Evolutionary conservation across 2,329 filamentous ascomycete species (phyloP).

Genomic region (Xylariaceae sp.): DNA sequence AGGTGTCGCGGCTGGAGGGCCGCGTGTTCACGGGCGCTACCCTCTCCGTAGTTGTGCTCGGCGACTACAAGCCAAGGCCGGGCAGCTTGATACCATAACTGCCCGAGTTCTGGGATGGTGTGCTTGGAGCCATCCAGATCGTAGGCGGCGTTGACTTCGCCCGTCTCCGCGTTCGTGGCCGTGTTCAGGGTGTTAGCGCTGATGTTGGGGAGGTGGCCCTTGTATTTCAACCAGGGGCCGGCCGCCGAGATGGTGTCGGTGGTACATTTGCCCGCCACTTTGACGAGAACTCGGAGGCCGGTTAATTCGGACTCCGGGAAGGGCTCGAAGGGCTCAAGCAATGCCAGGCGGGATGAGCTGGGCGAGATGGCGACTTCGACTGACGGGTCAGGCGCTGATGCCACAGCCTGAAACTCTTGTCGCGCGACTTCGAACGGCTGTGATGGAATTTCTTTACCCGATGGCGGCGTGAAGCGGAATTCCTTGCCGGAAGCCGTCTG

Average conservation of each 20-base stretch:
- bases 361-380: slow-evolving; percentile 74
- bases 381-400: slow-evolving; percentile 63
- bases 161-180: slow-evolving; percentile 84
- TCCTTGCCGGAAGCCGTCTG: slow-evolving; percentile 70
- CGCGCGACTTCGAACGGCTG: slow-evolving; percentile 67
- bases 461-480: slow-evolving; percentile 80
- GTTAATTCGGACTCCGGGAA: slow-evolving; percentile 74
- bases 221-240: slow-evolving; percentile 98
- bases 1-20: slow-evolving; percentile 88
- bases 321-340: slow-evolving; percentile 81
- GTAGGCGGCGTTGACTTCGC: slow-evolving; percentile 87
- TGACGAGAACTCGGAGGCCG: slow-evolving; percentile 82
- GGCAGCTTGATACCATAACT: slow-evolving; percentile 70
- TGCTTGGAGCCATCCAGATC: slow-evolving; percentile 67
- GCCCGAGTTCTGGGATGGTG: slow-evolving; percentile 82
- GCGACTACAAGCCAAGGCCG: slow-evolving; percentile 90
- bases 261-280: slow-evolving; percentile 95
- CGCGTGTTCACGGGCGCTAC: slow-evolving; percentile 82
- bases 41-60: slow-evolving; percentile 96
- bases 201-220: slow-evolving; percentile 97
- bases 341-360: slow-evolving; percentile 80
- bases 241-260: slow-evolving; percentile 98
- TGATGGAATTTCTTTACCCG: slow-evolving; percentile 58
- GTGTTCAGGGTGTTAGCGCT: slow-evolving; percentile 95
- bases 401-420: slow-evolving; percentile 62